These are phyloP conservation scores for Globisporangium spiculum DNA, from an alignment of 352 stramenopile species.

Conservation along the genomic window DNA sequence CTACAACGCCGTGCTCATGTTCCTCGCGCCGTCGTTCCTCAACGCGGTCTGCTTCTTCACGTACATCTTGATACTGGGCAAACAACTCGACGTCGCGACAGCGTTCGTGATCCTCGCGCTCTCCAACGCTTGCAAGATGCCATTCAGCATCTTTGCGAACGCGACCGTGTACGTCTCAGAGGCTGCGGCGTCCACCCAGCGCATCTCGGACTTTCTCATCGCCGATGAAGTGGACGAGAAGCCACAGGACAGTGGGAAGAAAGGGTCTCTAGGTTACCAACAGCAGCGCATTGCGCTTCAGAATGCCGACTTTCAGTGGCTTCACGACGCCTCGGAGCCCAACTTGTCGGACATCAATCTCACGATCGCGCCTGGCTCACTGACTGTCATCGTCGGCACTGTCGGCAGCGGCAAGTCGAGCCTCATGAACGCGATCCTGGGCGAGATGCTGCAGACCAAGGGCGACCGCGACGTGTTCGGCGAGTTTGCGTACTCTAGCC, in stretches of 20 bases:
- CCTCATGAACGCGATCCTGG: slow-evolving; percentile 44
- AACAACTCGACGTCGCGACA: slow-evolving; percentile 87
- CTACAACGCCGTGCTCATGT: slow-evolving; percentile 46
- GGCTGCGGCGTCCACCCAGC: slow-evolving; percentile 36
- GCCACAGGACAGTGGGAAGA: not conserved
- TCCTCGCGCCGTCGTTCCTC: slow-evolving; percentile 87
- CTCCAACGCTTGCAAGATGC: slow-evolving; percentile 51
- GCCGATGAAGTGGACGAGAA: slow-evolving; percentile 35
- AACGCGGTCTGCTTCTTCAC: slow-evolving; percentile 87
- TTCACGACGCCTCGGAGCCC: slow-evolving; percentile 16
- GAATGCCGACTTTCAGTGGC: slow-evolving; percentile 35
- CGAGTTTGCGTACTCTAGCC: slow-evolving; percentile 38
- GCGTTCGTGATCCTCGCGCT: slow-evolving; percentile 94
- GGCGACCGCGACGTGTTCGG: slow-evolving; percentile 24
- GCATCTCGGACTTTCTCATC: slow-evolving; percentile 39
- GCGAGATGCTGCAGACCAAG: slow-evolving; percentile 39
- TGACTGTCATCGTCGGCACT: slow-evolving; percentile 42
- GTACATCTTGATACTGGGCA: slow-evolving; percentile 57
- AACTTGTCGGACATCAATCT: slow-evolving; percentile 51
- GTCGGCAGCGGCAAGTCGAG: slow-evolving; percentile 57
- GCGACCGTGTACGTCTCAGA: slow-evolving; percentile 46
- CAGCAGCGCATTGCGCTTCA: slow-evolving; percentile 15
- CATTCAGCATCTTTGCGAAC: slow-evolving; percentile 56
- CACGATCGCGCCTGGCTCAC: slow-evolving; percentile 38
- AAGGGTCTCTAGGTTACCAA: not conserved